A percentile compares a stretch with the other conserved stretches of the same genome.
phyloP scores from a whole-genome alignment of 495 filamentous ascomycete species.

The Talaromyces ruber region DNA sequence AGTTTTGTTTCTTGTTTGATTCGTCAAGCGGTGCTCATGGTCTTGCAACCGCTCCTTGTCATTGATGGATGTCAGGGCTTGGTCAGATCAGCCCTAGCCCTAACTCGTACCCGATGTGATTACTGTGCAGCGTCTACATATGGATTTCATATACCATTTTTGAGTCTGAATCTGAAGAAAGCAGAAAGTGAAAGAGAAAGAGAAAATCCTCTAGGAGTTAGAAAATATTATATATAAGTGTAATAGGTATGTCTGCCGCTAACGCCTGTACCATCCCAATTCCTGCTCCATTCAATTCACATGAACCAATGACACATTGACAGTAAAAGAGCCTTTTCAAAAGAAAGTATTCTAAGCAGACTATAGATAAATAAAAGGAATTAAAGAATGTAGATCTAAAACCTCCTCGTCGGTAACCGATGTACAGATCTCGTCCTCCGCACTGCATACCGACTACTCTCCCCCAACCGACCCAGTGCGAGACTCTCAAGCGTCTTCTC shows the following conservation, averaged over 20 bases:
- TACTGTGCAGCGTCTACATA: not conserved
- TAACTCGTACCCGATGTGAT: not conserved
- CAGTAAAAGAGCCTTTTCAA: not conserved
- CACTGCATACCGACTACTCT: conserved; percentile 30
- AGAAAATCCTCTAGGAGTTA: not conserved
- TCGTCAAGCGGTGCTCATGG: not conserved
- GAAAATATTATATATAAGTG: not conserved
- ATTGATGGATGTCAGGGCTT: not conserved
- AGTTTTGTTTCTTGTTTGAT: not conserved
- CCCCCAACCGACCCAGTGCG: conserved; percentile 28
- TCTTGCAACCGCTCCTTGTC: not conserved
- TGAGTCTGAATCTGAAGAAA: too few species aligned
- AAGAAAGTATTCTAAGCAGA: not conserved
- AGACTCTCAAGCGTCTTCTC: conserved; percentile 34
- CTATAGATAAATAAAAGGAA: not conserved
- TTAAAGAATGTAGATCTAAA: not conserved
- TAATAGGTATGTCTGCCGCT: not conserved
- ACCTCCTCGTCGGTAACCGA: conserved; percentile 2
- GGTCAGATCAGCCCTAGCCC: not conserved
- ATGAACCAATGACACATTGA: not conserved
- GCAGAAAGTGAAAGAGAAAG: not conserved
- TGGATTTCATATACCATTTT: not conserved
- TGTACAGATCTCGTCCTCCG: conserved; percentile 7
- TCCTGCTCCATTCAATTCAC: not conserved
- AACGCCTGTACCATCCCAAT: not conserved